phyloP scores from a whole-genome alignment of 805 yeast genomes.

The Priceomyces haplophilus region DNA sequence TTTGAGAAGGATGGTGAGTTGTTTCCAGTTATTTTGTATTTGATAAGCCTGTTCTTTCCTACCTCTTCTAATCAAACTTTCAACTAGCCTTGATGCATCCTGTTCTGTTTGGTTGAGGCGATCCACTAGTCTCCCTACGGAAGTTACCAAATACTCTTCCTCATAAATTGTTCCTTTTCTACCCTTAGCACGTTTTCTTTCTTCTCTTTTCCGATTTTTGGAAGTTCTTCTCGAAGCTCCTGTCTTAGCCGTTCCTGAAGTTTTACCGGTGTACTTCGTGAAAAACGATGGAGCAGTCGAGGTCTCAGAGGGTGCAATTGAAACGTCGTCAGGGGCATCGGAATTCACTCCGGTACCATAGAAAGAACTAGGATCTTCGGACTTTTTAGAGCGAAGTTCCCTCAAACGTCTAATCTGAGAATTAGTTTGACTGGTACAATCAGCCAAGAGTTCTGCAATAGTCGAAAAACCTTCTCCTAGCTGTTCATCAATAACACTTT shows the following conservation, averaged over 20 bases:
- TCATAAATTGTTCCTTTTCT: conserved; percentile 97
- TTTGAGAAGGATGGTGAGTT: conserved; percentile 51
- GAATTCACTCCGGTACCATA: conserved; percentile 62
- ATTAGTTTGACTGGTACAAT: conserved; percentile 78
- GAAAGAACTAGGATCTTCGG: conserved; percentile 79
- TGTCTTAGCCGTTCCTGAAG: conserved; percentile 92
- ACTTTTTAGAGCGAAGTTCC: conserved; percentile 80
- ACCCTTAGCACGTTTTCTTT: conserved; percentile 93
- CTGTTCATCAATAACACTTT: conserved; percentile 63
- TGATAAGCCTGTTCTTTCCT: conserved; percentile 79
- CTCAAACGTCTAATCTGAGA: conserved; percentile 83
- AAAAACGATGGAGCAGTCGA: conserved; percentile 90
- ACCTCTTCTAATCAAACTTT: conserved; percentile 68
- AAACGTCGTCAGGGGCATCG: conserved; percentile 89
- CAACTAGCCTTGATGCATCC: conserved; percentile 73
- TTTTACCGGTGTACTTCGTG: conserved; percentile 95
- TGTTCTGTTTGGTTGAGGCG: conserved; percentile 69
- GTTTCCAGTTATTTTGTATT: conserved; percentile 65
- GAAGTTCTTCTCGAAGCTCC: conserved; percentile 92
- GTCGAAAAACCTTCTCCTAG: conserved; percentile 85
- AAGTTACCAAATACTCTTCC: conserved; percentile 87
- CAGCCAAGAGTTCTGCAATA: conserved; percentile 87
- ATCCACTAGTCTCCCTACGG: conserved; percentile 84
- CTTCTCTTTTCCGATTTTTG: conserved; percentile 91
- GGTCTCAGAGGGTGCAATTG: conserved; percentile 91